Evolutionary conservation across 2,329 filamentous ascomycete species (phyloP).

Genomic region (Helicocarpus griseus): DNA sequence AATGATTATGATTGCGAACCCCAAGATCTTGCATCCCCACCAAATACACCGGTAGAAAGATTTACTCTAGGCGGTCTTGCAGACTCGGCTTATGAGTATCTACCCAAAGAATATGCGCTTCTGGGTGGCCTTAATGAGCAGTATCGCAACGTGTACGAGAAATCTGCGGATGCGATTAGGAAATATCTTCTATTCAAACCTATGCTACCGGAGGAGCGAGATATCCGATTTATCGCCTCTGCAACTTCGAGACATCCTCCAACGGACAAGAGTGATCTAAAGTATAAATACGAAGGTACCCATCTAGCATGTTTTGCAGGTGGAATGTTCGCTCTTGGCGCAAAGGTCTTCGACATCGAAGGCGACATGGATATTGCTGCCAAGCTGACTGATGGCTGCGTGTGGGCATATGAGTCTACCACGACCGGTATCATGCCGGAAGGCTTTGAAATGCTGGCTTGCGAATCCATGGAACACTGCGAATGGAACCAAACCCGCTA

Average conservation of each 20-base stretch:
- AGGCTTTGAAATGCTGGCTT: constrained; percentile 34
- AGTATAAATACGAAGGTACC: constrained; percentile 34
- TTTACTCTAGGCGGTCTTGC: constrained; percentile 47
- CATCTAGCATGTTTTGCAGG: constrained; percentile 47
- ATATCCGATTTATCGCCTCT: constrained; percentile 59
- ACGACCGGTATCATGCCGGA: constrained; percentile 48
- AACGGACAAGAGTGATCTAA: constrained; percentile 14
- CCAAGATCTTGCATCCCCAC: constrained; percentile 30
- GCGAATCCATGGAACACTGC: constrained; percentile 16
- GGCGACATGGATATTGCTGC: constrained; percentile 41
- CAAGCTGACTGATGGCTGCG: constrained; percentile 45
- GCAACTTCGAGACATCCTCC: constrained; percentile 42
- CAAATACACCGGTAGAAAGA: constrained; percentile 22
- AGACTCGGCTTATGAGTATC: constrained; percentile 49
- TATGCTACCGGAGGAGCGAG: constrained; percentile 54
- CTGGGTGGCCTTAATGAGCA: constrained; percentile 57
- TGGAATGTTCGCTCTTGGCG: constrained; percentile 47
- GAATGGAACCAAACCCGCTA: constrained; percentile 14
- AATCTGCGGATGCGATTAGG: constrained; percentile 56
- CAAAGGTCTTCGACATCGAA: constrained; percentile 41
- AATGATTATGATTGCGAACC: constrained; percentile 25
- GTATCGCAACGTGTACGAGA: constrained; percentile 63
- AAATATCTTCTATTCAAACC: constrained; percentile 69
- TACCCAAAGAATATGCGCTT: constrained; percentile 60
- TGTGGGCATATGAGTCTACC: constrained; percentile 45